phyloP scores from a whole-genome alignment of 2,329 filamentous ascomycete genomes.

The Aspergillus jensenii region DNA sequence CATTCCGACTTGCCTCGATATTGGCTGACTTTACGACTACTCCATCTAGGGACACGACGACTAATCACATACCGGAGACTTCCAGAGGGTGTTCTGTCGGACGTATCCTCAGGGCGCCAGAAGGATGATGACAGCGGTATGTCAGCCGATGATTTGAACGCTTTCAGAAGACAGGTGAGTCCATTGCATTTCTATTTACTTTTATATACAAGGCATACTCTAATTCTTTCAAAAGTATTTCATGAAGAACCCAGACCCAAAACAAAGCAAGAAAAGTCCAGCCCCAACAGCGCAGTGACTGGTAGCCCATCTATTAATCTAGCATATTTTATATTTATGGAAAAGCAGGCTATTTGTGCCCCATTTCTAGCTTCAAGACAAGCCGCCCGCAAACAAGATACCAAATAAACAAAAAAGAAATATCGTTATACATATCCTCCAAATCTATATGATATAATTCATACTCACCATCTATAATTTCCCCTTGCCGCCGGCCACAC shows the following conservation, averaged over 20 bases:
- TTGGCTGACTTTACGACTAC: neutral
- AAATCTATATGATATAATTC: neutral
- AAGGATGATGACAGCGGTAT: conserved; percentile 39
- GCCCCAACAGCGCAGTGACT: neutral
- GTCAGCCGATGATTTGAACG: conserved; percentile 66
- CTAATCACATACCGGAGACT: conserved; percentile 82
- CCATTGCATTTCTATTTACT: neutral
- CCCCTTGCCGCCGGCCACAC: conserved; percentile 8
- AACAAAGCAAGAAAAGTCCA: neutral
- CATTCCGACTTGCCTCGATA: neutral
- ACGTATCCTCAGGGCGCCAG: conserved; percentile 33
- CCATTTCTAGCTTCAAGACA: neutral
- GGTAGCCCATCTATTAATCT: neutral
- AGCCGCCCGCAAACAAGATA: neutral
- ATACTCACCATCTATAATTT: conserved; percentile 16
- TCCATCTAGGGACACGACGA: conserved; percentile 71
- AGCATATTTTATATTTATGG: neutral
- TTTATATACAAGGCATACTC: neutral
- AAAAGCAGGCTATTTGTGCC: neutral
- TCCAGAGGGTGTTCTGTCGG: conserved; percentile 52
- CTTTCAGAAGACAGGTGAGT: conserved; percentile 58
- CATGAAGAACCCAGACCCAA: neutral
- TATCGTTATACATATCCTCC: neutral
- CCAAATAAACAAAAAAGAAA: neutral
- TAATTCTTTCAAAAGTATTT: neutral